Evolutionary conservation across 345 rosid species (phyloP).

Genomic region (Salix dunnii): DNA sequence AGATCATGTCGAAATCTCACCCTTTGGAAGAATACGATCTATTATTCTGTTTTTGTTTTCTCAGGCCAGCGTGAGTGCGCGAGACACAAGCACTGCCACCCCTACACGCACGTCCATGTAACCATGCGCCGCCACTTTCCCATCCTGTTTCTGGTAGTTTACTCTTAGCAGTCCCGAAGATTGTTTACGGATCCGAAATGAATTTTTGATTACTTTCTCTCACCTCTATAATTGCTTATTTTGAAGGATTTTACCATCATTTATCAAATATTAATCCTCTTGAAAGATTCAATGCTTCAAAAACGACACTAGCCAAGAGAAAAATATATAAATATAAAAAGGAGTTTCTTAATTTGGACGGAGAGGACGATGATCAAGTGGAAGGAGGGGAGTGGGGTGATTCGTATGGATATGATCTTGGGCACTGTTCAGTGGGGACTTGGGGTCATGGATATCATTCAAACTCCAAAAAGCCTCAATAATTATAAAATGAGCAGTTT

Average conservation of each 20-base stretch:
- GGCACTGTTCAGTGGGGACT: background rate
- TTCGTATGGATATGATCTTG: slow-evolving; percentile 13
- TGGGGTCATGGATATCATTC: slow-evolving; percentile 7
- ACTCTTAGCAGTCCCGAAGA: too few relatives aligned
- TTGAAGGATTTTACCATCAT: background rate
- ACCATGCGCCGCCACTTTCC: too few relatives aligned
- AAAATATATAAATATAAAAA: too few relatives aligned
- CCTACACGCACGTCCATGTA: too few relatives aligned
- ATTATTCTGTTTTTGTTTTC: too few relatives aligned
- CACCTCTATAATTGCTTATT: background rate
- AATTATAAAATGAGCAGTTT: background rate
- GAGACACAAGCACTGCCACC: too few relatives aligned
- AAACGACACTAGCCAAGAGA: too few relatives aligned
- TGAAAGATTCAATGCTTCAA: background rate
- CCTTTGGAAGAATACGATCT: too few relatives aligned
- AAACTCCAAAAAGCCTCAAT: slow-evolving; percentile 3
- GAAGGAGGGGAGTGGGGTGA: background rate
- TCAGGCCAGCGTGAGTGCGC: too few relatives aligned
- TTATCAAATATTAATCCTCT: background rate
- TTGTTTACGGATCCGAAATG: too few relatives aligned
- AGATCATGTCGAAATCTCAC: too few relatives aligned
- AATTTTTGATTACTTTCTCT: background rate
- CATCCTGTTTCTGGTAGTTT: too few relatives aligned
- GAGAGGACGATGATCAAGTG: background rate
- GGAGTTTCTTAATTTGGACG: background rate